Base-by-base conservation (phyloP, 495 filamentous ascomycete species). In the Podospora anserina region DNA sequence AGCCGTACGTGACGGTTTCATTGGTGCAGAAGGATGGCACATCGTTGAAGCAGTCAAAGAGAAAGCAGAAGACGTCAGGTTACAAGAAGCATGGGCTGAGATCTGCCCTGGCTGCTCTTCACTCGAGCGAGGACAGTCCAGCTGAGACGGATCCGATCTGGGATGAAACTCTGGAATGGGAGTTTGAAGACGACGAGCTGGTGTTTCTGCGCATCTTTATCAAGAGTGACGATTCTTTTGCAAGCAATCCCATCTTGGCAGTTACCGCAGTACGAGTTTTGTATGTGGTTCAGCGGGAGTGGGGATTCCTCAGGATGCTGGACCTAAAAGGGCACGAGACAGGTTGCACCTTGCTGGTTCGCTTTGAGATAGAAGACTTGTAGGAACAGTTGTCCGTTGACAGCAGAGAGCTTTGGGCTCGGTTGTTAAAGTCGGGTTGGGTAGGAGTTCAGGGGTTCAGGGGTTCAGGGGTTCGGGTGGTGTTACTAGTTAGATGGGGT, bases 1-100 rank as follows among this genome's bases (percentile, higher is more conserved):
- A 78, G 70, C 84, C 83, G 0, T 87, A 87, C 64, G 63, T 87
- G n/a, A 87, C 85, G 0, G 85, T 83, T 69, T 78, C 81, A 15
- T 77, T 87, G 4, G 65, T 83, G 2, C 83, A 83, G 27, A 81
- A 83, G 0, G 72, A 61, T 13, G 6, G 26, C 9, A 44, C 44
- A 15, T 30, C 74, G 27, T 11, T 32, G 16, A 76, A 81, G 68
- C 58, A 80, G 20, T 68, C 76, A 0, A 76, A 74, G 5, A 74
- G 74, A 9, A 87, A 87, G 77, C 72, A 77, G 13, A 87, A 87
- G 78, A 87, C 85, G 2, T 66, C 68, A 1, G 75, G 77, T 1
- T 86, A 86, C 62, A 80, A 77, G 65, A 79, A 79, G 27, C 83
- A 85, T 70, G 80, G 78, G 59, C 70, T 84, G 2, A 74, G 73